Evolutionary conservation across 495 filamentous ascomycete species (phyloP).

Genomic region (Elasticomyces elasticus): DNA sequence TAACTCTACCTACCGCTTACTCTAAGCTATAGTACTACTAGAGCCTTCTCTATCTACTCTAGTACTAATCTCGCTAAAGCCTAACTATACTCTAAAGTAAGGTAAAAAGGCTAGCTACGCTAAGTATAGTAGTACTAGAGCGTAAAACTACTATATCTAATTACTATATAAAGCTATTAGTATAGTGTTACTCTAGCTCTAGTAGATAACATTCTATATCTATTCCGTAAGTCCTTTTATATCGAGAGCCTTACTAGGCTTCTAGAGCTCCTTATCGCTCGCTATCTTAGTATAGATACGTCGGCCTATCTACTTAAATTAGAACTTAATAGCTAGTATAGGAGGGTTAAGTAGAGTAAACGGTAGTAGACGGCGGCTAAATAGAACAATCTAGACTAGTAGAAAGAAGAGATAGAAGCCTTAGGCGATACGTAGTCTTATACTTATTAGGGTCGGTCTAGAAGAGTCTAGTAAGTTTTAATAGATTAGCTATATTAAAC

Average conservation of each 20-base stretch:
- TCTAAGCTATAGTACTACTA: conserved; percentile 17
- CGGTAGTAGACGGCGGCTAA: conserved; percentile 40
- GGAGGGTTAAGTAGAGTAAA: conserved; percentile 68
- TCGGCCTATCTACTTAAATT: conserved; percentile 71
- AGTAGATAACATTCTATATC: conserved; percentile 94
- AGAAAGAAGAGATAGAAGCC: conserved; percentile 64
- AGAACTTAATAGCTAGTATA: conserved; percentile 65
- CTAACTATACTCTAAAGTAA: conserved; percentile 23
- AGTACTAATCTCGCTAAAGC: conserved; percentile 26
- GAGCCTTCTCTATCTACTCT: conserved; percentile 15
- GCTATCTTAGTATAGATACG: conserved; percentile 51
- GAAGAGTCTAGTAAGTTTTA: no score
- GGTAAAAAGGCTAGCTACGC: conserved; percentile 29
- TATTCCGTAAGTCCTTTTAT: conserved; percentile 88
- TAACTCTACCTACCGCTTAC: conserved; percentile 33
- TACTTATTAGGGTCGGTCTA: no score
- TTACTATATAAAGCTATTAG: conserved; percentile 30
- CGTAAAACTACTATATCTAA: conserved; percentile 32
- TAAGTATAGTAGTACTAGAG: conserved; percentile 30
- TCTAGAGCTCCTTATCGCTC: conserved; percentile 52
- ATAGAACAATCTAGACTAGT: conserved; percentile 52
- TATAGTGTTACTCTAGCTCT: conserved; percentile 48
- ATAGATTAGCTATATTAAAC: no score
- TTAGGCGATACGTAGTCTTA: no score
- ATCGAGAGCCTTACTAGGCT: conserved; percentile 77